These are phyloP conservation scores for Rhizopus arrhizus DNA, from an alignment of 371 early-diverging fungal genomes.

Conservation along the genomic window DNA sequence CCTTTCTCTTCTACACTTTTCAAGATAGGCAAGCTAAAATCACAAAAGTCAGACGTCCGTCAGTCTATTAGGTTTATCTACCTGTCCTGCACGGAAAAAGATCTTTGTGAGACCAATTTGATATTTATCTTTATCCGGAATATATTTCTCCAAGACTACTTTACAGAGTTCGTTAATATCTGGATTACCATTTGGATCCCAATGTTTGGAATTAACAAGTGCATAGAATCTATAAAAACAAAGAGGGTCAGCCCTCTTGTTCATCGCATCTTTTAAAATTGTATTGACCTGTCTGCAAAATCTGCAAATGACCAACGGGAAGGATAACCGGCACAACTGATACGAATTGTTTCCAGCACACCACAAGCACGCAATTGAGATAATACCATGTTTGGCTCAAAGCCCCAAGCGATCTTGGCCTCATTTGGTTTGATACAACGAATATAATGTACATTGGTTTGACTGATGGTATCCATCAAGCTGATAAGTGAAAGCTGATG, in stretches of 20 bases:
- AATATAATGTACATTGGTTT: constrained; percentile 95
- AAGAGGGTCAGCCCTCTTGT: neutral
- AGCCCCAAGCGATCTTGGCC: constrained; percentile 84
- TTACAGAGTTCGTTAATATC: constrained; percentile 61
- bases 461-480: constrained; percentile 92
- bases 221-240: constrained; percentile 69
- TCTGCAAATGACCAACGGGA: constrained; percentile 89
- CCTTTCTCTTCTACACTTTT: constrained; percentile 84
- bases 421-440: constrained; percentile 98
- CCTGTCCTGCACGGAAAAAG: constrained; percentile 98
- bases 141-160: constrained; percentile 69
- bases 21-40: constrained; percentile 79
- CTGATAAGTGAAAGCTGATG: constrained; percentile 75
- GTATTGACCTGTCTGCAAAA: constrained; percentile 77
- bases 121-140: constrained; percentile 83
- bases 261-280: too few species aligned
- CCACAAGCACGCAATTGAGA: constrained; percentile 98
- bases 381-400: constrained; percentile 93
- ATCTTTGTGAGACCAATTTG: constrained; percentile 97
- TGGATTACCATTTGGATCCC: constrained; percentile 59
- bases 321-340: constrained; percentile 99
- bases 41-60: neutral
- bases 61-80: constrained; percentile 3
- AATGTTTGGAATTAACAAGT: constrained; percentile 73
- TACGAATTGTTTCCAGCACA: constrained; percentile 99